Evolutionary conservation across 2,329 filamentous ascomycete species (phyloP).

Genomic region (Epichloe brachyelytri): DNA sequence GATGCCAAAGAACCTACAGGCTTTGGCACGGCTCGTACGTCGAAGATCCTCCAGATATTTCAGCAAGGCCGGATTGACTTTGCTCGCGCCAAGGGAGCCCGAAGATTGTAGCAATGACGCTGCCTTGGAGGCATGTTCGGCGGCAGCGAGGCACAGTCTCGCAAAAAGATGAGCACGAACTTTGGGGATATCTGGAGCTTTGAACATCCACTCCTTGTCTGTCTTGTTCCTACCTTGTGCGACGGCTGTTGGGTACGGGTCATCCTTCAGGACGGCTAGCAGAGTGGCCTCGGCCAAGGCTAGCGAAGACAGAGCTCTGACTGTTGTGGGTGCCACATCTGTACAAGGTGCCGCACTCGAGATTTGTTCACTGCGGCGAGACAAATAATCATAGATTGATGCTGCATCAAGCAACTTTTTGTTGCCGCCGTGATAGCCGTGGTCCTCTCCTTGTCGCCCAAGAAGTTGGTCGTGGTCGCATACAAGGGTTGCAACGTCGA

Average conservation of each 20-base stretch:
- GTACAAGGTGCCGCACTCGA: constrained; percentile 30
- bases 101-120: constrained; percentile 33
- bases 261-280: constrained; percentile 82
- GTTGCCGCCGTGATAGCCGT: constrained; percentile 61
- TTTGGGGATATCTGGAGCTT: constrained; percentile 73
- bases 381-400: constrained; percentile 62
- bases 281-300: constrained; percentile 81
- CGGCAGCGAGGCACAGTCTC: constrained; percentile 72
- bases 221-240: constrained; percentile 70
- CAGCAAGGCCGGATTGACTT: constrained; percentile 51
- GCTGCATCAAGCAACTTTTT: constrained; percentile 66
- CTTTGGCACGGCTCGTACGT: constrained; percentile 65
- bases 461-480: constrained; percentile 46
- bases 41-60: constrained; percentile 66
- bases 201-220: constrained; percentile 95
- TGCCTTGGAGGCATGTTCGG: constrained; percentile 74
- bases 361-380: constrained; percentile 37
- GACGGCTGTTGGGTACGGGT: constrained; percentile 76
- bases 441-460: constrained; percentile 52
- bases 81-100: constrained; percentile 24
- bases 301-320: constrained; percentile 48
- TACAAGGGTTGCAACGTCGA: constrained; percentile 62
- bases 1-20: constrained; percentile 81
- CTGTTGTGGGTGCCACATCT: constrained; percentile 39
- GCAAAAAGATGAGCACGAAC: constrained; percentile 83